Evolutionary conservation across 2,329 filamentous ascomycete species (phyloP).

Genomic region (Penicillium sp.): DNA sequence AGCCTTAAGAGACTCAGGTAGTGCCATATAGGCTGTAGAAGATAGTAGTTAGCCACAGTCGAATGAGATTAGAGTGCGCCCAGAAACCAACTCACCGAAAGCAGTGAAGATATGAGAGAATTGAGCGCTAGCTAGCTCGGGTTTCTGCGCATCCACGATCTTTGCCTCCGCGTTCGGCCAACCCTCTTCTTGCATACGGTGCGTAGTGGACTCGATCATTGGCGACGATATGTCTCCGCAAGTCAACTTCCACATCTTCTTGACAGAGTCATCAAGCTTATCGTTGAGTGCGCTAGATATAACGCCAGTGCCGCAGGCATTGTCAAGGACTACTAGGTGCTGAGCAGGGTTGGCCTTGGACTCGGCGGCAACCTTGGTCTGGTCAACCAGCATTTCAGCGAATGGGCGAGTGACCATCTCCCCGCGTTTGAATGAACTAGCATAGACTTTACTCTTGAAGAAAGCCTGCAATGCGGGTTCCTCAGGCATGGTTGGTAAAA

Average conservation of each 20-base stretch:
- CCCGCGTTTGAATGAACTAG: slow-evolving; percentile 21
- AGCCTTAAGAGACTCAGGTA: slow-evolving; percentile 37
- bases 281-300: slow-evolving; percentile 41
- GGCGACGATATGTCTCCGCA: slow-evolving; percentile 43
- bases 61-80: background rate
- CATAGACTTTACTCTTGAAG: slow-evolving; percentile 19
- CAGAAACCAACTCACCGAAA: slow-evolving; percentile 30
- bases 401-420: slow-evolving; percentile 28
- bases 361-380: slow-evolving; percentile 20
- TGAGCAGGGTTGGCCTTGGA: slow-evolving; percentile 11
- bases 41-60: background rate
- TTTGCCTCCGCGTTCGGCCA: slow-evolving; percentile 43
- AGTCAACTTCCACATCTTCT: slow-evolving; percentile 41
- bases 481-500: slow-evolving; percentile 4
- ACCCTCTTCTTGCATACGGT: slow-evolving; percentile 33
- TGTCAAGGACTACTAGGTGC: slow-evolving; percentile 41
- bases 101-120: slow-evolving; percentile 42
- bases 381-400: slow-evolving; percentile 23
- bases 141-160: slow-evolving; percentile 44
- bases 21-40: slow-evolving; percentile 35
- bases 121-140: slow-evolving; percentile 30
- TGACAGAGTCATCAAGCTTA: slow-evolving; percentile 31
- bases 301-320: slow-evolving; percentile 47
- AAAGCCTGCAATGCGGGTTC: background rate
- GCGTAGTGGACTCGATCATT: slow-evolving; percentile 38